These are phyloP conservation scores for Pseudocercospora eumusae DNA, from an alignment of 2,329 filamentous ascomycete genomes.

Conservation along the genomic window DNA sequence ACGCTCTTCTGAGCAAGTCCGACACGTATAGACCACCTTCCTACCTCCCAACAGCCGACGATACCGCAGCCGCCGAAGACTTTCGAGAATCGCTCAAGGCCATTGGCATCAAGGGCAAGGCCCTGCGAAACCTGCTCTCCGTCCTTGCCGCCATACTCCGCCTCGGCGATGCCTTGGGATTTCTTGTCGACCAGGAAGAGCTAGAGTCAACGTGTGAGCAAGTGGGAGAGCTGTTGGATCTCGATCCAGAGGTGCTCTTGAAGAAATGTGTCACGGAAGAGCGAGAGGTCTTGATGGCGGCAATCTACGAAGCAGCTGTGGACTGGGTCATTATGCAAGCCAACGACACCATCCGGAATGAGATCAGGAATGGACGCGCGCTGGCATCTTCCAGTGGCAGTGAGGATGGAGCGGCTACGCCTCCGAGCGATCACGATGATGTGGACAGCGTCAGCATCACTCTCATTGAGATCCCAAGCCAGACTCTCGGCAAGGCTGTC, in stretches of 20 bases:
- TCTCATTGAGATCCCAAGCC: slow-evolving; percentile 79
- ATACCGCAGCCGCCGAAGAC: slow-evolving; percentile 89
- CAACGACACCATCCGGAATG: slow-evolving; percentile 77
- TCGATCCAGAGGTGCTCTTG: slow-evolving; percentile 80
- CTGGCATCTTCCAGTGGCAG: slow-evolving; percentile 69
- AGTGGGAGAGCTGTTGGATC: slow-evolving; percentile 78
- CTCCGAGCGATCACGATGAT: slow-evolving; percentile 63
- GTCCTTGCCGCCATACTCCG: slow-evolving; percentile 84
- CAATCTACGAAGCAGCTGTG: slow-evolving; percentile 88
- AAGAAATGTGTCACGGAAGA: slow-evolving; percentile 82
- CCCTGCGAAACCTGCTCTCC: slow-evolving; percentile 80
- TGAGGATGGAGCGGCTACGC: slow-evolving; percentile 60
- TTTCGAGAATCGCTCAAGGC: slow-evolving; percentile 83
- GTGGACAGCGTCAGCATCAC: slow-evolving; percentile 87
- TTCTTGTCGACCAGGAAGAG: slow-evolving; percentile 78
- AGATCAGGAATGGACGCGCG: slow-evolving; percentile 68
- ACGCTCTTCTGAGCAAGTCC: slow-evolving; percentile 77
- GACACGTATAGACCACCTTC: slow-evolving; percentile 82
- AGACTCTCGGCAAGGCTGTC: slow-evolving; percentile 80
- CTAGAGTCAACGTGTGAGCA: slow-evolving; percentile 88
- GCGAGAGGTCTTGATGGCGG: slow-evolving; percentile 76
- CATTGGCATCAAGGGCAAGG: slow-evolving; percentile 88
- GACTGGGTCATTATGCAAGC: slow-evolving; percentile 92
- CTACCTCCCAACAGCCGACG: slow-evolving; percentile 89
- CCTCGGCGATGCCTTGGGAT: slow-evolving; percentile 85